A percentile compares a stretch with the other conserved stretches of the same genome.
phyloP scores from a whole-genome alignment of 2,329 filamentous ascomycete species.

The Sporothrix protearum region DNA sequence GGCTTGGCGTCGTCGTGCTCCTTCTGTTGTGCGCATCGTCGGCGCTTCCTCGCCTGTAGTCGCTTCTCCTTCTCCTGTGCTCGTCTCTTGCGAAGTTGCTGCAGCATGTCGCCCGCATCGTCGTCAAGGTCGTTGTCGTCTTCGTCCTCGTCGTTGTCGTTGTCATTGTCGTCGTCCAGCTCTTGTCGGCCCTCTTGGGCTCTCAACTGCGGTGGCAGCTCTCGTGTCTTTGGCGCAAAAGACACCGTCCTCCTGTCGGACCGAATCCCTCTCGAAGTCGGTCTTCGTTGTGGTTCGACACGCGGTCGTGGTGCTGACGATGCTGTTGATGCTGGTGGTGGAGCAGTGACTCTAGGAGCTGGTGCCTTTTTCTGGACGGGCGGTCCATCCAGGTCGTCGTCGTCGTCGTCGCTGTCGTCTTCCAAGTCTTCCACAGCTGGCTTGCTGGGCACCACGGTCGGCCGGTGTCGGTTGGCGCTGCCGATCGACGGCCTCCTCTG shows the following conservation, averaged over 20 bases:
- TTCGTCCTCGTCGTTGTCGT: conserved; percentile 15
- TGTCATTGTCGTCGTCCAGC: conserved; percentile 11
- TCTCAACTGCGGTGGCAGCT: background rate
- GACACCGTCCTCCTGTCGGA: background rate
- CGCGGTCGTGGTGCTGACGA: background rate
- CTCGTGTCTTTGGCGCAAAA: background rate
- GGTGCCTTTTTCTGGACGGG: background rate
- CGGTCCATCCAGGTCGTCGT: conserved; percentile 25
- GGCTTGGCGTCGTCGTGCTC: background rate
- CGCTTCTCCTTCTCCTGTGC: conserved; percentile 20
- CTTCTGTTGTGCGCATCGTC: background rate
- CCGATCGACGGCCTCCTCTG: background rate
- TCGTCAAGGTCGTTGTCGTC: conserved; percentile 12
- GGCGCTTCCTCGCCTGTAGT: background rate
- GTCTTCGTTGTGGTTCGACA: background rate
- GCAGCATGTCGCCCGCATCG: conserved; percentile 17
- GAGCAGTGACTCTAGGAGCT: too few species aligned
- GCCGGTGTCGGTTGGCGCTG: background rate
- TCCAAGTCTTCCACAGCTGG: background rate
- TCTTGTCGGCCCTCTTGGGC: background rate
- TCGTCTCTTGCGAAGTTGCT: conserved; percentile 22
- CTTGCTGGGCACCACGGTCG: background rate
- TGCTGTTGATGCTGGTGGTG: background rate
- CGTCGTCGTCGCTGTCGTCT: conserved; percentile 19
- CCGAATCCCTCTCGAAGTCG: background rate